Percentiles rank a stretch among this genome's conserved stretches.
Conservation (phyloP, 805 yeast species). For the Zygotorulaspora danielsina region DNA sequence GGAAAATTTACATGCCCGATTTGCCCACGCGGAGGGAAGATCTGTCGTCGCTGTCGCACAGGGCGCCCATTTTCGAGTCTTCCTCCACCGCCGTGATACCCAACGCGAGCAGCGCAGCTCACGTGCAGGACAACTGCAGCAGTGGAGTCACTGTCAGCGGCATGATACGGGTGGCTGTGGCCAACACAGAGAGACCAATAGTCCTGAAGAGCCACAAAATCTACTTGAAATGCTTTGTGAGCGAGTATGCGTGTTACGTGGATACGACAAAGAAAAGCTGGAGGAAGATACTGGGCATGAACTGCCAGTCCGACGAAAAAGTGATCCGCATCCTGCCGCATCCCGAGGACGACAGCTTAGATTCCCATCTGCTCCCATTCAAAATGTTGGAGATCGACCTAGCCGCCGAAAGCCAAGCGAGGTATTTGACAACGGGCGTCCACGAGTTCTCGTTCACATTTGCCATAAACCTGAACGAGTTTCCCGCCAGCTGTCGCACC, state of each 20-base stretch:
- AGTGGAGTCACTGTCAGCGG: slow-evolving; percentile 13
- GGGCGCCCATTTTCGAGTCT: slow-evolving; percentile 9
- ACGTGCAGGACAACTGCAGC: slow-evolving; percentile 1
- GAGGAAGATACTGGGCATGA: slow-evolving; percentile 1
- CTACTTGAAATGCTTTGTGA: slow-evolving; percentile 19
- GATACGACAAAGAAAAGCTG: slow-evolving; percentile 6
- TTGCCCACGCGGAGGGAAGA: slow-evolving; percentile 11
- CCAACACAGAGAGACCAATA: slow-evolving; percentile 9
- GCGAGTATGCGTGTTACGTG: slow-evolving; percentile 17
- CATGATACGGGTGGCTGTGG: slow-evolving; percentile 7
- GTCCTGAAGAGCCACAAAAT: slow-evolving; percentile 13
- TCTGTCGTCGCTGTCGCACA: slow-evolving; percentile 4
- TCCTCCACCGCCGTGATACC: slow-evolving; percentile 13
- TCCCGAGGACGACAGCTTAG: slow-evolving; percentile 4
- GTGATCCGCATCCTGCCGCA: slow-evolving; percentile 8
- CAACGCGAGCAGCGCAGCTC: not conserved
- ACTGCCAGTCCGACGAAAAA: slow-evolving; percentile 1
- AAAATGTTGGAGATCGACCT: slow-evolving; percentile 9
- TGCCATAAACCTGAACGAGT: slow-evolving; percentile 9
- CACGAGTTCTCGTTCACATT: slow-evolving; percentile 20
- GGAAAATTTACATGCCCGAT: slow-evolving; percentile 17
- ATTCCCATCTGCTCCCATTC: slow-evolving; percentile 10
- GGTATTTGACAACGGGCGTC: slow-evolving; percentile 9
- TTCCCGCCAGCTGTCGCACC: slow-evolving; percentile 13
- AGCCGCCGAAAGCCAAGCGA: not conserved